phyloP scores from a whole-genome alignment of 306 rosid species.

The Rubus parviflorus region DNA sequence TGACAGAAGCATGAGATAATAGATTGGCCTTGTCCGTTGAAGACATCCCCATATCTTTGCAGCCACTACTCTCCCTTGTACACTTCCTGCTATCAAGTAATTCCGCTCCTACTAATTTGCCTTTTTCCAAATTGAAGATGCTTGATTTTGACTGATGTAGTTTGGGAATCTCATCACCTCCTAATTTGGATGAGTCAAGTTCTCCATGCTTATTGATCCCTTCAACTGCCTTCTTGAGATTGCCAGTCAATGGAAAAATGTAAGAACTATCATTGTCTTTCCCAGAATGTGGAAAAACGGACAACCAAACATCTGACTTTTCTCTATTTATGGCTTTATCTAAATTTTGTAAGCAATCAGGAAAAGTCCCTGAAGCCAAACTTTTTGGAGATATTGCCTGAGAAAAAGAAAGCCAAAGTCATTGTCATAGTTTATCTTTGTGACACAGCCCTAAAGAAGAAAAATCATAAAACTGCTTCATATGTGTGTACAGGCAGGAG shows the following conservation, averaged over 20 bases:
- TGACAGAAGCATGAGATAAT: constrained; percentile 28
- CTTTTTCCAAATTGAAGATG: constrained; percentile 43
- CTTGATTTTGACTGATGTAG: constrained; percentile 47
- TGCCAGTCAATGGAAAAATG: constrained; percentile 33
- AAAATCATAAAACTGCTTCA: constrained; percentile 18
- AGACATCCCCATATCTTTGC: constrained; percentile 44
- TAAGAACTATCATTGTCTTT: constrained; percentile 41
- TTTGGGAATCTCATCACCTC: constrained; percentile 38
- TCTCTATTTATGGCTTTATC: constrained; percentile 47
- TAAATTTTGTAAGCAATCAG: constrained; percentile 38
- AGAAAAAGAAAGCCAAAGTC: constrained; percentile 22
- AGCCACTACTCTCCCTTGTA: constrained; percentile 52
- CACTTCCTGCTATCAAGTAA: constrained; percentile 37
- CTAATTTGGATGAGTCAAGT: constrained; percentile 42
- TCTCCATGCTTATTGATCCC: constrained; percentile 50
- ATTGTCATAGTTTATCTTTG: background rate
- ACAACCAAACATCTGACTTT: constrained; percentile 38
- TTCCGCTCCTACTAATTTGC: constrained; percentile 41
- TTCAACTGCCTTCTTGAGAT: constrained; percentile 52
- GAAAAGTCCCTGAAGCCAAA: constrained; percentile 45
- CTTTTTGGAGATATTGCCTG: constrained; percentile 47
- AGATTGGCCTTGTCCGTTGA: constrained; percentile 31
- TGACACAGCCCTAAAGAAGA: background rate
- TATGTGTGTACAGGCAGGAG: background rate
- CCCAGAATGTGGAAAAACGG: constrained; percentile 41